Base-by-base conservation (phyloP, 176 grass and related monocot species). In the Zea luxurians region DNA sequence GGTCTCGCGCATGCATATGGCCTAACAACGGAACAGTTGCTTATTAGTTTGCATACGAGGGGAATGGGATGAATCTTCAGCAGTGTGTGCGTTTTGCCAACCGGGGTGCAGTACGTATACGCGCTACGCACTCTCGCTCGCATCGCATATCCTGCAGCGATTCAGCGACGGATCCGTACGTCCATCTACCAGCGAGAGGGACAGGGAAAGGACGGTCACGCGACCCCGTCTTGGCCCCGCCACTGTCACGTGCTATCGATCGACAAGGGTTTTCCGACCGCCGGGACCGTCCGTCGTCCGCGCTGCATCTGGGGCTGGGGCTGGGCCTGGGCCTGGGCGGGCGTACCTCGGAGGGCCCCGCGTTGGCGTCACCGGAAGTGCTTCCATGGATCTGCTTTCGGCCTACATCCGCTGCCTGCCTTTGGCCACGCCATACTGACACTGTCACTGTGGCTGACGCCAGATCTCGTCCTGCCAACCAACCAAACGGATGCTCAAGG, bases 241-340 rank as follows among this genome's bases (percentile, higher is more conserved):
- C 77, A 54, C 17, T 74, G 64, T 86, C 71, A 86, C 84, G 84
- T 86, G 78, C 66, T 13, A 38, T 6, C 9, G 20, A n/a, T 40
- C 38, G 38, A 40, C 8, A 18, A 40, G 38, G 20, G 58, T 1
- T 61, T 61, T 4, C 58, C 58, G 38, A 40, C 38, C 20, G 54
- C 38, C 20, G 54, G 83, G 70, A 80, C 70, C 70, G 49, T 53
- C 3, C 38, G 49, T 27, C 46, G 8, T 15, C 4, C 3, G 38
- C 4, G 61, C 7, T 10, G 73, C 78, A 6, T 36, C 68, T 27
- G 27, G 27, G 27, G 27, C 27, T 27, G 27, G 27, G 27, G 27
- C 27, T 27, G 27, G 27, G 27, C 27, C 27, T 27, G 27, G 27
- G 27, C 0, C 27, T 27, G 27, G 27, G 27, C 27, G 27, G 27